Base-by-base conservation (phyloP, 75 land plant genomes). In the Picea glauca region DNA sequence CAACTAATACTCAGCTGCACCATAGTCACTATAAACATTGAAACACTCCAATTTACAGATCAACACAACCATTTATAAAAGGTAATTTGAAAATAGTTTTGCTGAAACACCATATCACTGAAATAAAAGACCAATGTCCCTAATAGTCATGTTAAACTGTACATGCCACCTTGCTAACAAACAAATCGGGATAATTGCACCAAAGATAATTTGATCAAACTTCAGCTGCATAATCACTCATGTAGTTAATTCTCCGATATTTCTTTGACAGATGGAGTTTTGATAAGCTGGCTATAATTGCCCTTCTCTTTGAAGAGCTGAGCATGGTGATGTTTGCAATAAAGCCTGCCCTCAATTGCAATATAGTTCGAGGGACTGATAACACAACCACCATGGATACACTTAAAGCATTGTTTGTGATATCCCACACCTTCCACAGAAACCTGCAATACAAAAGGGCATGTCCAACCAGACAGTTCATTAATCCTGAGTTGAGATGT, bases 301-400 rank as follows among this genome's bases (percentile, higher is more conserved):
- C 98, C 98, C 78, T 90, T 96, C 81, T 83, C 82, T 83, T 88
- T 96, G 88, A 96, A 93, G 11, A 93, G 92, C 80, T 96, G 98
- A 20, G 76, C 50, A 79, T 91, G 96, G 74, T 96, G 98, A 76
- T 91, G 96, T 85, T 88, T 91, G 78, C 98, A 96, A 80, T 93
- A 96, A 35, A 96, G 89, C 63, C 81, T 84, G 38, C 93, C 92
- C 78, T 96, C 98, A 58, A 92, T 87, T 3, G 98, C 93, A 26
- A 96, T 84, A 58, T 91, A 94, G 78, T 96, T 96, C 54, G 98
- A 96, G 32, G 97, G 96, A 77, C 93, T 96, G 75, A 96, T 88
- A 5, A 81, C 81, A 76, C 98, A 96, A 11, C 98, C 97, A 18
- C 98, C 98, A 78, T 94, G 98, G 32, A 75, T 78, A 79, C 98